Percentiles rank a stretch among this genome's conserved stretches.
These are phyloP conservation scores for Ophiostoma fasciatum DNA, from an alignment of 2,329 filamentous ascomycete genomes.

Conservation along the genomic window DNA sequence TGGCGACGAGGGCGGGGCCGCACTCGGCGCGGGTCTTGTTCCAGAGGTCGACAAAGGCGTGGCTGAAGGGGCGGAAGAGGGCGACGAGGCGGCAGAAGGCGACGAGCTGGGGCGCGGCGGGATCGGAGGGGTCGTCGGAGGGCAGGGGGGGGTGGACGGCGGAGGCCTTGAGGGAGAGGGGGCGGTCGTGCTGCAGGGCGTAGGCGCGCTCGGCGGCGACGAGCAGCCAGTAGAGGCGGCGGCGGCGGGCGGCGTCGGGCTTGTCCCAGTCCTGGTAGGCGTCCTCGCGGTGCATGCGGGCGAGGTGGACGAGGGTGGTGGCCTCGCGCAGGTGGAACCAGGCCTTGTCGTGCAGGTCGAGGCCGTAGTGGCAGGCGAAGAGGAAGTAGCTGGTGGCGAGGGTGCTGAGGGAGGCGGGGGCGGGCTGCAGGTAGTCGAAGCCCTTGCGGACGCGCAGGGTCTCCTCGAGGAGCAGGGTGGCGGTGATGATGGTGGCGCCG, in stretches of 20 bases:
- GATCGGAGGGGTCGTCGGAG: constrained; percentile 44
- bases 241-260: constrained; percentile 45
- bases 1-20: constrained; percentile 38
- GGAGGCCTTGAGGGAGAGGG: constrained; percentile 54
- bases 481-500: constrained; percentile 46
- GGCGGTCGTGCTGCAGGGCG: constrained; percentile 53
- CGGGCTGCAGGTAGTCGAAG: constrained; percentile 42
- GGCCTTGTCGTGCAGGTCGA: constrained; percentile 60
- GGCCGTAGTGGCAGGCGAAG: constrained; percentile 55
- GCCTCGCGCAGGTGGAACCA: constrained; percentile 72
- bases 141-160: constrained; percentile 51
- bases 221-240: constrained; percentile 59
- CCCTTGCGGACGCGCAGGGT: constrained; percentile 48
- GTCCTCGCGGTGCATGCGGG: constrained; percentile 46
- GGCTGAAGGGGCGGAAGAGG: constrained; percentile 52
- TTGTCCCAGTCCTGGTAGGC: constrained; percentile 44
- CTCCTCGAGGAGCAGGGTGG: constrained; percentile 54
- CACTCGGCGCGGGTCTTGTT: constrained; percentile 47
- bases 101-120: constrained; percentile 34
- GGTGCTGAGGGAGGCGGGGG: constrained; percentile 38
- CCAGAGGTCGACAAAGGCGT: constrained; percentile 49
- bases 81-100: constrained; percentile 46
- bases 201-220: constrained; percentile 60
- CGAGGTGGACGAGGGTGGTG: constrained; percentile 50
- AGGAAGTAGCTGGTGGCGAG: constrained; percentile 67